Base-by-base conservation (phyloP, 495 filamentous ascomycete species). In the Penicilliopsis zonata region DNA sequence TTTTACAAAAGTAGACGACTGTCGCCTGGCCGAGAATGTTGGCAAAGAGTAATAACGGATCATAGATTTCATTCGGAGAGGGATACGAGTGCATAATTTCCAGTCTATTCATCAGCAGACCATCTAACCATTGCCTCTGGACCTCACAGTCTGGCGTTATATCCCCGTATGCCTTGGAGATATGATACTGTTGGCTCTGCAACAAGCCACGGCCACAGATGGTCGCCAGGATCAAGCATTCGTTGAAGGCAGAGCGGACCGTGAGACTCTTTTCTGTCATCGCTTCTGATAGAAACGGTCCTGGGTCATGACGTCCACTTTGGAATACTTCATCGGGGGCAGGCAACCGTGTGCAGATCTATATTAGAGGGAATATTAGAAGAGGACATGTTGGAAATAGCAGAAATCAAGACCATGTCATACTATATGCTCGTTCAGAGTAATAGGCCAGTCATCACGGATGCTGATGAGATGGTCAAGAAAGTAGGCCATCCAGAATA, bases 401-500 rank as follows among this genome's bases (percentile, higher is more conserved):
- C n/a, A n/a, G n/a, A n/a, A n/a, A n/a, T n/a, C n/a, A n/a, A n/a
- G n/a, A n/a, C 8, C 21, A 2, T 19, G 10, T 8, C 60, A 40
- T 40, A 71, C 67, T 46, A 61, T 38, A 36, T 68, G 57, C 30
- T 74, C 70, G 15, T 59, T 55, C 18, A 75, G 36, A 9, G 65
- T 70, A 31, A 67, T 47, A 1, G 67, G 68, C 34, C 55, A 46
- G 3, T 54, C 53, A 19, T 63, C 55, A 19, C 53, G 53, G 15
- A 72, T 51, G 26, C 61, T 67, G 31, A 67, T 57, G 15, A 73
- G 59, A 0, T 63, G 55, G 41, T 75, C 71, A 8, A 75, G 52
- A 16, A 53, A 61, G 29, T 69, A 74, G 0, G 70, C 68, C 28
- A 73, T 52, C 71, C 71, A 75, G 31, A 74, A 72, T 0, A 63